These are phyloP conservation scores for Coprinopsis cinerea DNA, from an alignment of 768 basidiomycete species.

Conservation along the genomic window DNA sequence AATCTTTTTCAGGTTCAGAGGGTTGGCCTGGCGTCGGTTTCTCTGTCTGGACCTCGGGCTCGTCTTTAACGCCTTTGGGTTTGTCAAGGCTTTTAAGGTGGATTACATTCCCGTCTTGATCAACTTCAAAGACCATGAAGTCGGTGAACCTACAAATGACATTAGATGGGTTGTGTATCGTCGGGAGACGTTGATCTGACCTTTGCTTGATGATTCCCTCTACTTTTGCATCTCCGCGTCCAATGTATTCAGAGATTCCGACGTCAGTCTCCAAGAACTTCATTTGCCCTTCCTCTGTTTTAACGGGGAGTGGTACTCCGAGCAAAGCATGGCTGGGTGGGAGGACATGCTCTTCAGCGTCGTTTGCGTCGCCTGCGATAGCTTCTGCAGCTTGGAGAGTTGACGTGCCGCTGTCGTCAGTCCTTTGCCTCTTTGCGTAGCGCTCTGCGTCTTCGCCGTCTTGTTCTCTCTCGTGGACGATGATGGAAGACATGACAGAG, in stretches of 20 bases:
- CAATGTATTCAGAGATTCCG: constrained; percentile 86
- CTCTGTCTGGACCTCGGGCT: constrained; percentile 15
- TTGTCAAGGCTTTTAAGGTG: constrained; percentile 74
- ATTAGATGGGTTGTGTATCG: constrained; percentile 1
- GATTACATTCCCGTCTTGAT: constrained; percentile 71
- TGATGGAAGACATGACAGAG: constrained; percentile 29
- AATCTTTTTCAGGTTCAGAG: not conserved
- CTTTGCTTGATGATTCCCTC: constrained; percentile 96
- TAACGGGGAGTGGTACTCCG: constrained; percentile 47
- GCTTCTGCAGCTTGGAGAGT: not conserved
- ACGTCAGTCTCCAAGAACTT: constrained; percentile 77
- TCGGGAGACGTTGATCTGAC: constrained; percentile 37
- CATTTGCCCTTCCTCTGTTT: constrained; percentile 43
- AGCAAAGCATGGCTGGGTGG: constrained; percentile 75
- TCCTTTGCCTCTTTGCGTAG: constrained; percentile 38
- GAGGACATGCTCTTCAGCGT: constrained; percentile 32
- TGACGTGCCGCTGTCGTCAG: constrained; percentile 22
- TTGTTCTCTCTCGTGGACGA: constrained; percentile 47
- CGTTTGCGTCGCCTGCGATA: not conserved
- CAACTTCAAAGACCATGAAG: constrained; percentile 91
- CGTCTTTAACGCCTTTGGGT: constrained; percentile 52
- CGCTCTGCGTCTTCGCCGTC: constrained; percentile 39
- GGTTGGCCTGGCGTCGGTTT: constrained; percentile 17
- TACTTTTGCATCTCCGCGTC: constrained; percentile 61
- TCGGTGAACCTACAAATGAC: constrained; percentile 76